Evolutionary conservation across 129 eudicot genomes (phyloP), one percentile per base, ranked within the genome.

Genomic region (Lactuca saligna): DNA sequence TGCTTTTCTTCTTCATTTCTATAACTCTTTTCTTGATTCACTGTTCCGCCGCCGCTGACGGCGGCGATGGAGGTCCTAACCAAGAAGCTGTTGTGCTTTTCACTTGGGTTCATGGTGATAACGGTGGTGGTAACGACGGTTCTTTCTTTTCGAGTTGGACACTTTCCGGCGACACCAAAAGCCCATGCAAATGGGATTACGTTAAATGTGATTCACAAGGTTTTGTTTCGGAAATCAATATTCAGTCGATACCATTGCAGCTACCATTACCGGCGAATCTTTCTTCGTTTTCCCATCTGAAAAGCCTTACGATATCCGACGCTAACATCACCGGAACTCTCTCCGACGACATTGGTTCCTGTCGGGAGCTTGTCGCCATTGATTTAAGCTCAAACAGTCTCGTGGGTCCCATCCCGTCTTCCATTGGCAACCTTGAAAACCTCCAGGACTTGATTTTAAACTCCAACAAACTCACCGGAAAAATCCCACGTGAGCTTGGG

Each of bases 381-480:
- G 95, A 87, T 64, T 49, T 87, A 50, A 82, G 87, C 82, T 82
- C 95, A 42, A 87, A 87, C 75, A 57, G 57, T 13, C 84, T 87
- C 3, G 82, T 83, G 66, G 95, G 95, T 39, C 42, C 80, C 74
- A 84, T 87, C 65, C 95, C 90, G 14, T 12, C 58, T 14, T 61
- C 87, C 72, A 72, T 87, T 55, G 78, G 78, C 16, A 79, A 59
- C 37, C 90, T 87, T 46, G 33, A 60, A 44, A 73, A 73, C 59
- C 87, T 87, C 4, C 72, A 87, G 34, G 78, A 77, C 37, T 77
- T 87, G 16, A 67, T 81, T 13, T 37, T 87, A 51, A 84, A 82
- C 82, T 84, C 95, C 17, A 87, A 87, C 66, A 81, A 87, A 37
- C 83, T 87, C 78, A 87, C 90, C 42, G 95, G 95, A 32, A 75